Base-by-base conservation (phyloP, 306 rosid species). In the Carpinus viminea region DNA sequence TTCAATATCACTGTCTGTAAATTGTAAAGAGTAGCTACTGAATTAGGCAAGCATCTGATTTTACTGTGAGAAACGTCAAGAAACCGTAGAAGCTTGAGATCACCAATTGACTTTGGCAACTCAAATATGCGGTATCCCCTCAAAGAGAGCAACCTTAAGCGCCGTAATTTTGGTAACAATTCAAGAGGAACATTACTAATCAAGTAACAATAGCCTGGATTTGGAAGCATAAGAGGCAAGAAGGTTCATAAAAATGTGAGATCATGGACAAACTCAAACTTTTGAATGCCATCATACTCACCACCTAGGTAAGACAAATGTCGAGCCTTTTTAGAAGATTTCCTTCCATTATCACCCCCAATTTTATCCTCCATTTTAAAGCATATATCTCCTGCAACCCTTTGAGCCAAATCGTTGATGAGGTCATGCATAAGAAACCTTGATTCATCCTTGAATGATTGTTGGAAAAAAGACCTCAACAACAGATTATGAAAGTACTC, bases 211-310 rank as follows among this genome's bases (percentile, higher is more conserved):
- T 5, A 5, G 1, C 45, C 45, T 41, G 45, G 8, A 41, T 41
- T 0, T 41, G 7, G 45, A 41, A 41, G 8, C 51, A 15, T 5
- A 26, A 62, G n/a, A 0, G 45, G 45, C 1, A 94, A 80, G 31
- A 92, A 71, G 97, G 97, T 47, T 92, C 98, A 76, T 80, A 94
- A 34, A 94, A 89, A 1, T 13, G 7, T 28, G 12, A 26, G 18
- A 10, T 61, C 17, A 0, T 3, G 0, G 0, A 61, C 13, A 31
- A 0, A n/a, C 6, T 61, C 8, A 61, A 28, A 28, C 45, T 6
- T 41, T 41, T 0, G 7, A 1, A 0, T 12, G 28, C 2, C 12
- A 2, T 10, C 45, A 41, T 5, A 5, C 0, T 5, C 0, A 41
- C 45, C 45, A 5, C 45, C 45, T 1, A 41, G 45, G 8, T 31